Conservation (phyloP, 177 flowering plant species). For the Vitis hybrid region DNA sequence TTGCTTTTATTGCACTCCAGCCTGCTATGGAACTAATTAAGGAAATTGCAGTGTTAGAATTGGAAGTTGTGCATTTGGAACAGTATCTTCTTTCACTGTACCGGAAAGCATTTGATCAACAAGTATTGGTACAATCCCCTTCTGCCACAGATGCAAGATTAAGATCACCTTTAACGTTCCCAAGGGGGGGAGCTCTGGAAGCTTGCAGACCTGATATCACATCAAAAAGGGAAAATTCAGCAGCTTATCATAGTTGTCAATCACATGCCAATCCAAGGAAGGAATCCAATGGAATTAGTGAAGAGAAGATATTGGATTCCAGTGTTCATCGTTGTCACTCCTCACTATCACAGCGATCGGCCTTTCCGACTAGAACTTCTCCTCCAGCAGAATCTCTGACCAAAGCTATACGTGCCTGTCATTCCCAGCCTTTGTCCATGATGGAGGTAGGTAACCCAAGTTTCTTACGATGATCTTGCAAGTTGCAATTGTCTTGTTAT, state of each 20-base stretch:
- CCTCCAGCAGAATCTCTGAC: constrained; percentile 50
- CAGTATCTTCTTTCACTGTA: constrained; percentile 69
- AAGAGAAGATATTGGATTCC: constrained; percentile 44
- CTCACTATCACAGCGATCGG: constrained; percentile 58
- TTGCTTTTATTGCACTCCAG: constrained; percentile 29
- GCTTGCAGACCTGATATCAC: constrained; percentile 32
- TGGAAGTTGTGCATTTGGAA: constrained; percentile 63
- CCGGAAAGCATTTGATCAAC: constrained; percentile 76
- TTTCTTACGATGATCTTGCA: not conserved
- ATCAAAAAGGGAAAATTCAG: constrained; percentile 30
- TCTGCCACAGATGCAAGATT: constrained; percentile 33
- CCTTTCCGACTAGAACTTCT: constrained; percentile 43
- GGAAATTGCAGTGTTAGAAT: constrained; percentile 58
- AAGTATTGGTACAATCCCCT: constrained; percentile 45
- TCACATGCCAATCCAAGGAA: constrained; percentile 26
- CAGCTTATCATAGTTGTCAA: constrained; percentile 26
- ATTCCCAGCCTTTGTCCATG: constrained; percentile 85
- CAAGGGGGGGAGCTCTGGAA: constrained; percentile 32
- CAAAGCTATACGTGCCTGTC: constrained; percentile 63
- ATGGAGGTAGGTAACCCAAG: constrained; percentile 25
- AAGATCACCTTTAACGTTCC: constrained; percentile 35
- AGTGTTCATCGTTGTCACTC: constrained; percentile 79
- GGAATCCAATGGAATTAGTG: constrained; percentile 25
- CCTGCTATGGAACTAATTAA: constrained; percentile 54
- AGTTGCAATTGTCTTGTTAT: not conserved